phyloP scores from a whole-genome alignment of 192 early-diverging fungal genomes.

The Kappamyces sp. region DNA sequence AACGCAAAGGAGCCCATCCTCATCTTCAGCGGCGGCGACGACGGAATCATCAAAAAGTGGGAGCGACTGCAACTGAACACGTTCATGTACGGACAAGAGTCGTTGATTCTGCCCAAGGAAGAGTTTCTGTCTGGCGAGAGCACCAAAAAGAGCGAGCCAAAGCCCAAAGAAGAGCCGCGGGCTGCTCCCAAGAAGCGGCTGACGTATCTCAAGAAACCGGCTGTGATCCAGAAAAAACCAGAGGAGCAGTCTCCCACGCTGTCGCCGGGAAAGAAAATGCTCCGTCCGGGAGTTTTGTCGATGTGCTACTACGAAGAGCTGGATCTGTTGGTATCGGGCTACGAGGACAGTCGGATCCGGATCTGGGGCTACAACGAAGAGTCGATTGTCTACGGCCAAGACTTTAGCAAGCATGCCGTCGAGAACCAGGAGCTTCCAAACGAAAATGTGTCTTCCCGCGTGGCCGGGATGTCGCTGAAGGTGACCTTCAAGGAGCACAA shows the following conservation, averaged over 20 bases:
- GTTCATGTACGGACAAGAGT: constrained; percentile 58
- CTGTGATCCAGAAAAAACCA: constrained; percentile 1
- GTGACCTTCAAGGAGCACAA: constrained; percentile 44
- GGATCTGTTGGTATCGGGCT: constrained; percentile 49
- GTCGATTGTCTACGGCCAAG: constrained; percentile 32
- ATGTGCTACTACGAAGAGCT: constrained; percentile 52
- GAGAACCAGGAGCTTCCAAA: constrained; percentile 19
- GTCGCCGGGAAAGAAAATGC: constrained; percentile 15
- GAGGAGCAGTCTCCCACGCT: constrained; percentile 21
- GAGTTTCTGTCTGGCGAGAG: constrained; percentile 16
- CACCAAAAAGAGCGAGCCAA: constrained; percentile 7
- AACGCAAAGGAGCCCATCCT: constrained; percentile 53
- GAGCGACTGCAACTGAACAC: constrained; percentile 56
- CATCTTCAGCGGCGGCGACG: constrained; percentile 54
- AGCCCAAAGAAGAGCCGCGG: constrained; percentile 1
- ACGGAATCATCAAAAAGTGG: constrained; percentile 53
- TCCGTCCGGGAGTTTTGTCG: constrained; percentile 33
- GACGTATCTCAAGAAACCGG: neutral
- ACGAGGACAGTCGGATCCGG: constrained; percentile 49
- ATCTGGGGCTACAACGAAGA: constrained; percentile 60
- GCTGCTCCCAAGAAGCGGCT: neutral
- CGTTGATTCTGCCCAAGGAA: constrained; percentile 40
- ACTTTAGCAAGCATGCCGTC: constrained; percentile 12
- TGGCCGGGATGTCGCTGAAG: constrained; percentile 51
- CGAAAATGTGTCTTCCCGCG: constrained; percentile 48